Evolutionary conservation across 2,329 filamentous ascomycete species (phyloP), one percentile per base, ranked within the genome.

Genomic region (Fusarium haematococcum): DNA sequence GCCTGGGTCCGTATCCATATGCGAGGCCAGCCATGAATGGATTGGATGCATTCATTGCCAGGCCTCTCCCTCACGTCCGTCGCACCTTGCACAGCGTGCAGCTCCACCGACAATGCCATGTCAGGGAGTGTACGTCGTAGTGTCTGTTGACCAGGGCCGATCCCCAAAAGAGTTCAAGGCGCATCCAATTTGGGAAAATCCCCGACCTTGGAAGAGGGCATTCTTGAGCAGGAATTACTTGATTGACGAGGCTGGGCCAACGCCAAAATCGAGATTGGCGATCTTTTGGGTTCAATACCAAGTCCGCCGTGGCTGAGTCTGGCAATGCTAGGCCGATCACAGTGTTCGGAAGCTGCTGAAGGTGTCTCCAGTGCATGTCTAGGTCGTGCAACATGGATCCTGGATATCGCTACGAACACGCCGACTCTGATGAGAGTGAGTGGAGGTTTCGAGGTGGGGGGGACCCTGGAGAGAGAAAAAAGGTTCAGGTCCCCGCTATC

Each of bases 201-300:
- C 48, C 73, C 69, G 67, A 68, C 60, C 32, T n/a, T 54, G 67
- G 61, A 63, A 45, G 39, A 18, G 18, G 16, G 33, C 59, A 32
- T 50, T 27, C 37, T 52, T 59, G 41, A 50, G 65, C 27, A 32
- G 50, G 43, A 74, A 74, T 73, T 48, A 68, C 72, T 60, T 69
- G 68, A 63, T 68, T 68, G 59, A 71, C 59, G 70, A 69, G 65
- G 67, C 69, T 65, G 69, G 59, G 50, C 58, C 32, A 45, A 18
- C 52, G 45, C 23, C 61, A 56, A 68, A 72, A 78, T 78, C 73
- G 77, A 73, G 76, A 78, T 76, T 76, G 74, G 57, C 76, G 70
- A 76, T 73, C 65, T 63, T 25, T 73, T 65, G 65, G 58, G 25
- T 71, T 73, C 52, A 67, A 57, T 30, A 63, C 52, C 35, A 69